Base-by-base conservation (phyloP, 202 grass and related monocot species). In the Schoenoplectus triqueter region DNA sequence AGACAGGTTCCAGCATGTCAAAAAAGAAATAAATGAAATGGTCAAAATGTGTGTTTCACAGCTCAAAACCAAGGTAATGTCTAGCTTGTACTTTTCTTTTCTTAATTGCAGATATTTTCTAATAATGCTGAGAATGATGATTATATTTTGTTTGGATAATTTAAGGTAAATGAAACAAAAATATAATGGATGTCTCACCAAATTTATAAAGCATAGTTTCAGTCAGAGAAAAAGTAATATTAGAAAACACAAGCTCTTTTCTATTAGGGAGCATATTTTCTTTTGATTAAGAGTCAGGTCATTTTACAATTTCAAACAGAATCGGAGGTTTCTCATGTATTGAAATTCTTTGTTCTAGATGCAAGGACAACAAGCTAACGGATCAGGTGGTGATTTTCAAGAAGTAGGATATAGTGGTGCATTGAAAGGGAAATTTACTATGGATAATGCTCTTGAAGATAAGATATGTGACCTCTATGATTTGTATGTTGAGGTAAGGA, bases 401-500 rank as follows among this genome's bases (percentile, higher is more conserved):
- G 77, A 88, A 78, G 14, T 78, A 68, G 82, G 79, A 59, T 89
- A 86, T 86, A 87, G 89, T 88, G 89, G 49, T 86, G 59, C 67
- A 86, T 78, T 91, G 78, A 94, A 94, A 90, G 89, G 90, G 80
- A 99, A 87, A 78, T 88, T 81, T 88, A 73, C 79, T 69, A 91
- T 99, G 92, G 92, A 94, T 89, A 41, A 83, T 90, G 78, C 85
- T 42, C 56, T 99, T 73, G 97, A 96, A 89, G 97, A 99, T 92
- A 94, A 89, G 71, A 94, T 99, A 41, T 99, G 97, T 63, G 93
- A 94, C 84, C 90, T 99, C 48, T 99, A 99, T 90, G 97, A 99
- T 91, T 91, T 99, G 13, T 96, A 91, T 54, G 93, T 99, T 91
- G 97, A 99, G 97, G 97, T 99, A 95, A 52, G 54, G 2, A 69